These are phyloP conservation scores for Talaromyces wortmannii DNA, from an alignment of 495 filamentous ascomycete genomes.

Conservation along the genomic window DNA sequence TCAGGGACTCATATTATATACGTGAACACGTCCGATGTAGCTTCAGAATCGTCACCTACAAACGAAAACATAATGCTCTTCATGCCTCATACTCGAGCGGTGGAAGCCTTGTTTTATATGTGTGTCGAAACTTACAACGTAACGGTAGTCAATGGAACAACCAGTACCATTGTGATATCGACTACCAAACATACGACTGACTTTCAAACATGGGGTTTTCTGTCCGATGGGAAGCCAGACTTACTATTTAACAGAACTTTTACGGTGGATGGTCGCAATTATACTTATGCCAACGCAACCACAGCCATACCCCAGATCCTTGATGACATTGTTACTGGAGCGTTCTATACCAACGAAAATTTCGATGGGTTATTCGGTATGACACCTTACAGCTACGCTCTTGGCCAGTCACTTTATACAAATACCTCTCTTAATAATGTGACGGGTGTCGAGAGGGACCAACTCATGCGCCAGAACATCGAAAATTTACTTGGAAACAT, in stretches of 20 bases:
- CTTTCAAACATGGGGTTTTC: neutral
- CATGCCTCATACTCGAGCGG: neutral
- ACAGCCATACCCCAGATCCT: neutral
- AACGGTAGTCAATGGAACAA: neutral
- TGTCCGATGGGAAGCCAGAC: neutral
- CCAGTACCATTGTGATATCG: neutral
- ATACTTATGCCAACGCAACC: neutral
- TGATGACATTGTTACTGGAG: neutral
- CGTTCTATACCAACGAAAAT: neutral
- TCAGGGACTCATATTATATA: neutral
- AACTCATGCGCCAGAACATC: neutral
- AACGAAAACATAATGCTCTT: neutral
- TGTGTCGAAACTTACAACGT: slow-evolving; percentile 1
- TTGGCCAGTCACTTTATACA: neutral
- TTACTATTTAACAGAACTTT: neutral
- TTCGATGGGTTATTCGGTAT: neutral
- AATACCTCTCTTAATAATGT: neutral
- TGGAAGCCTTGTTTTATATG: slow-evolving; percentile 1
- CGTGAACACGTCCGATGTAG: neutral
- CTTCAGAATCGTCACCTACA: neutral
- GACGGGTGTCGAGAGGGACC: neutral
- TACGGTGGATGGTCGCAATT: neutral
- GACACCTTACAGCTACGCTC: neutral
- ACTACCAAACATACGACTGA: neutral
- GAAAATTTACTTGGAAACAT: neutral